Percentiles rank a stretch among this genome's conserved stretches.
phyloP scores from a whole-genome alignment of 805 yeast species.

The Maudiozyma pseudohumilis region DNA sequence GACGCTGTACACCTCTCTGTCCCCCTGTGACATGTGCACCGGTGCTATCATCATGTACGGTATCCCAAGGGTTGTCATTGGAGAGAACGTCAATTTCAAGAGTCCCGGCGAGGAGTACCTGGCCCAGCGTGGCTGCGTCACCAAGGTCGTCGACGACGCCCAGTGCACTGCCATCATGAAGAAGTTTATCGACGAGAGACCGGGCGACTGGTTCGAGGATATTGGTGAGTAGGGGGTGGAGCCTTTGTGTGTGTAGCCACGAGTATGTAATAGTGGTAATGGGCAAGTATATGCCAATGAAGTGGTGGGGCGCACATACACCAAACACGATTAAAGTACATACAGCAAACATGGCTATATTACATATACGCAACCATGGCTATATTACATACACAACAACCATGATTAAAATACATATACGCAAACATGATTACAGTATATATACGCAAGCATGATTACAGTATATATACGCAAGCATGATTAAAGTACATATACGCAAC shows the following conservation, averaged over 20 bases:
- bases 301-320: too few relatives aligned
- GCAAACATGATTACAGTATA: too few relatives aligned
- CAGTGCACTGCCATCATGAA: slow-evolving; percentile 66
- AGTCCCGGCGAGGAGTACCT: slow-evolving; percentile 76
- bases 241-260: too few relatives aligned
- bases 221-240: slow-evolving; percentile 42
- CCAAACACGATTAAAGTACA: too few relatives aligned
- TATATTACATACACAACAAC: too few relatives aligned
- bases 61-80: slow-evolving; percentile 74
- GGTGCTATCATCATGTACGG: slow-evolving; percentile 91
- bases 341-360: too few relatives aligned
- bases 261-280: background rate
- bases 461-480: too few relatives aligned
- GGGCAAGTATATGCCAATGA: too few relatives aligned
- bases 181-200: slow-evolving; percentile 66
- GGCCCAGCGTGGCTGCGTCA: slow-evolving; percentile 56
- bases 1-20: slow-evolving; percentile 84
- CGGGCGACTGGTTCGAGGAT: slow-evolving; percentile 75
- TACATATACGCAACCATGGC: too few relatives aligned
- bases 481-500: too few relatives aligned
- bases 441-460: too few relatives aligned
- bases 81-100: slow-evolving; percentile 72
- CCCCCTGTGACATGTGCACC: slow-evolving; percentile 93
- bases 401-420: too few relatives aligned
- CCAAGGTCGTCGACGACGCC: slow-evolving; percentile 48